Conservation (phyloP, 352 stramenopile genomes). For the Sclerospora graminicola region DNA sequence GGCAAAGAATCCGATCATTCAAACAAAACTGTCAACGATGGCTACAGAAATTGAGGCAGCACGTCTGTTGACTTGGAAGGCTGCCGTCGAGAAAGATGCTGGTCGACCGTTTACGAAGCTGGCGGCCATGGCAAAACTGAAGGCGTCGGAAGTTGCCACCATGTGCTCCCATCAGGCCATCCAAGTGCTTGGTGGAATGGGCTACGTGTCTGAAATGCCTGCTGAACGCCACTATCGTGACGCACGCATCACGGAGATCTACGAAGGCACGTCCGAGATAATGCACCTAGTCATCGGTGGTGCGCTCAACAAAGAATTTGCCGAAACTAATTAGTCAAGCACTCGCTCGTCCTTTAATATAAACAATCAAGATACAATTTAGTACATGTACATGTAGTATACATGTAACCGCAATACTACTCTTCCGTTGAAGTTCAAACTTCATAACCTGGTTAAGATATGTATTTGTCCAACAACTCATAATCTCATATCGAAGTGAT, state of each 20-base stretch:
- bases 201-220: constrained; percentile 96
- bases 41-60: constrained; percentile 87
- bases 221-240: constrained; percentile 96
- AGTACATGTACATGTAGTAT: no score
- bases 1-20: constrained; percentile 80
- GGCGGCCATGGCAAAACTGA: constrained; percentile 95
- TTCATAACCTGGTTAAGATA: no score
- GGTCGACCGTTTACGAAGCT: constrained; percentile 87
- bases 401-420: no score
- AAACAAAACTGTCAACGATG: constrained; percentile 93
- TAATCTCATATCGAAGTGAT: no score
- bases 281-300: constrained; percentile 94
- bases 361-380: not conserved
- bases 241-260: constrained; percentile 96
- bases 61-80: constrained; percentile 91
- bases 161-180: constrained; percentile 95
- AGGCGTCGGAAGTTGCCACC: constrained; percentile 91
- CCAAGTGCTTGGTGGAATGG: constrained; percentile 92
- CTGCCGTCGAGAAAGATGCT: constrained; percentile 87
- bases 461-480: no score
- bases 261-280: constrained; percentile 96
- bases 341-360: not conserved
- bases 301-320: constrained; percentile 94
- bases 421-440: no score
- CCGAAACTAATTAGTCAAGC: constrained; percentile 32